Evolutionary conservation across 176 grass and related monocot species (phyloP).

Genomic region (Olyra latifolia): DNA sequence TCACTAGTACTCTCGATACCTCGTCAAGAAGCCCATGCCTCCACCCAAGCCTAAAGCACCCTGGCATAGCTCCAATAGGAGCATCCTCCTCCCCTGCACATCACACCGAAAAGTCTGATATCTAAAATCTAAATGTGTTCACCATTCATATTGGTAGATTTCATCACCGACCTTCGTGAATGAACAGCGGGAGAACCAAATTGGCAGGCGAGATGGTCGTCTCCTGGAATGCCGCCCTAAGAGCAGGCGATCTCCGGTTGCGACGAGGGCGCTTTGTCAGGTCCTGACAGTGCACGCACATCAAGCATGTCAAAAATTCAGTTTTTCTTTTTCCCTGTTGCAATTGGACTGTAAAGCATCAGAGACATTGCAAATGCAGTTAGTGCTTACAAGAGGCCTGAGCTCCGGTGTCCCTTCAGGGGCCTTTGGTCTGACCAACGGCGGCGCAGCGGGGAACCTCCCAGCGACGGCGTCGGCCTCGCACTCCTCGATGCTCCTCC

Average conservation of each 20-base stretch:
- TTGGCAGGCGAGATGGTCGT: conserved; percentile 69
- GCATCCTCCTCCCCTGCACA: conserved; percentile 78
- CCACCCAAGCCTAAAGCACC: conserved; percentile 97
- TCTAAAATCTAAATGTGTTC: background rate
- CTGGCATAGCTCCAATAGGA: conserved; percentile 95
- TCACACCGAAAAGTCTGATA: background rate
- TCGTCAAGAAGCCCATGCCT: conserved; percentile 87
- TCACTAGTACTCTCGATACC: conserved; percentile 40
- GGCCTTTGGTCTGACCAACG: conserved; percentile 46
- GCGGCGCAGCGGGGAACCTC: conserved; percentile 60
- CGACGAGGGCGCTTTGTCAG: conserved; percentile 81
- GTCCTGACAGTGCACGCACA: conserved; percentile 35
- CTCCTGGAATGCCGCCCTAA: conserved; percentile 91
- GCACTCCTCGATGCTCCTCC: conserved; percentile 88
- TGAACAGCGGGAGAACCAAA: conserved; percentile 89
- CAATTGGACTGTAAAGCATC: background rate
- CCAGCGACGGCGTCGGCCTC: conserved; percentile 89
- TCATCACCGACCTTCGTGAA: conserved; percentile 82
- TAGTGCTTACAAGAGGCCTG: conserved; percentile 62
- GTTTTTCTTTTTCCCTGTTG: background rate
- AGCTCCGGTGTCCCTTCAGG: conserved; percentile 82
- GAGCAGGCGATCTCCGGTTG: conserved; percentile 68
- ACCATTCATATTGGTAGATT: background rate
- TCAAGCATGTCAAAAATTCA: conserved; percentile 1
- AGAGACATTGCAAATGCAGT: conserved; percentile 14